Conservation (phyloP, 306 rosid species). For the Erythrophleum fordii region DNA sequence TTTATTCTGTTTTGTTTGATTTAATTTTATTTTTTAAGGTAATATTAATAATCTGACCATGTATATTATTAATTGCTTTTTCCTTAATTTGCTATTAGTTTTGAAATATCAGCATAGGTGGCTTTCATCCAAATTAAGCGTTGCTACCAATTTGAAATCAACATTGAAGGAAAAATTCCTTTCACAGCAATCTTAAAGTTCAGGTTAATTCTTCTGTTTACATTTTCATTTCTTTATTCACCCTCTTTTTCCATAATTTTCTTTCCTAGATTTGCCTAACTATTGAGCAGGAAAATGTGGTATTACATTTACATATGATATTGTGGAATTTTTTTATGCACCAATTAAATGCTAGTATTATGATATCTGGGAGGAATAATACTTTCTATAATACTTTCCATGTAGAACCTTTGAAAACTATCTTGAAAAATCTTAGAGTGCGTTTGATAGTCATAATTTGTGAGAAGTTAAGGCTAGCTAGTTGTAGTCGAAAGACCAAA, state of each 20-base stretch:
- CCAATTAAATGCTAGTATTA: constrained; percentile 28
- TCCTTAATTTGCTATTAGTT: constrained; percentile 32
- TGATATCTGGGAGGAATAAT: constrained; percentile 15
- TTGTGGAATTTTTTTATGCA: not conserved
- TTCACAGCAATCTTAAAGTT: constrained; percentile 93
- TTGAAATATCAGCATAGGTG: constrained; percentile 89
- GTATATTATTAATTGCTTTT: constrained; percentile 22
- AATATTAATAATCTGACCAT: constrained; percentile 25
- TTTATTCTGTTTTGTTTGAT: constrained; percentile 32
- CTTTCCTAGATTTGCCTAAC: not conserved
- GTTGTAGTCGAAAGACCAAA: not conserved
- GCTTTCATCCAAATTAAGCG: constrained; percentile 87
- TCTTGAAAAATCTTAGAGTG: not conserved
- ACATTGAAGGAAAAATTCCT: constrained; percentile 92
- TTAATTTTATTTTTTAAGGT: constrained; percentile 23
- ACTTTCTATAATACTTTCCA: not conserved
- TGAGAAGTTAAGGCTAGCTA: not conserved
- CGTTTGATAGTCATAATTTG: not conserved
- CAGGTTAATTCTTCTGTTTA: constrained; percentile 62
- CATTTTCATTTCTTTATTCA: constrained; percentile 1
- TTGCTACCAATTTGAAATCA: constrained; percentile 67
- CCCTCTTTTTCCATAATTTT: not conserved
- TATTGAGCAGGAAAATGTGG: not conserved
- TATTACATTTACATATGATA: not conserved
- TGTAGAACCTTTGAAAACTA: not conserved